Conservation (phyloP, 345 rosid genomes). For the Lepidium didymum region DNA sequence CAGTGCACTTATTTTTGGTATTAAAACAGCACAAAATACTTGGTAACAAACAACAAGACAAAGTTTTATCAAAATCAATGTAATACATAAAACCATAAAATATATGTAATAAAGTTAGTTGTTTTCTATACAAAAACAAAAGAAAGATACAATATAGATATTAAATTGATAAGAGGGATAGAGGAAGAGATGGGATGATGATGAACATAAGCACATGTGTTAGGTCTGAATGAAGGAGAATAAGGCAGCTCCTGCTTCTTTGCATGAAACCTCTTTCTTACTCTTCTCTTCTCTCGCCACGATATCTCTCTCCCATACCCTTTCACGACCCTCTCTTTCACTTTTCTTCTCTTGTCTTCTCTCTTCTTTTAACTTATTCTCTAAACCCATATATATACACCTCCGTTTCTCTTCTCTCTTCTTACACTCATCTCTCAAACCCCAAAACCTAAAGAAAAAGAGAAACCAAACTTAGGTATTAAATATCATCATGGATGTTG, state of each 20-base stretch:
- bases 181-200: conserved; percentile 6
- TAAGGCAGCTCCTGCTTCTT: conserved; percentile 33
- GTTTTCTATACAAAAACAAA: not conserved
- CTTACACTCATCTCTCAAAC: not conserved
- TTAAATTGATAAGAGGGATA: conserved; percentile 14
- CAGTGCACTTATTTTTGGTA: not conserved
- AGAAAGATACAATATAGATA: too few relatives aligned
- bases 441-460: not conserved
- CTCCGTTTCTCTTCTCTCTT: not conserved
- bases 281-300: conserved; percentile 29
- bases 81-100: too few relatives aligned
- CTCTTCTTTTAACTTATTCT: conserved; percentile 20
- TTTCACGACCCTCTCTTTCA: not conserved
- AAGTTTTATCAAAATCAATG: not conserved
- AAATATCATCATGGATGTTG: conserved; percentile 21
- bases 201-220: conserved; percentile 26
- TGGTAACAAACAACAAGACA: not conserved
- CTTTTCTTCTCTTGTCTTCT: conserved; percentile 18
- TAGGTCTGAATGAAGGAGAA: conserved; percentile 26
- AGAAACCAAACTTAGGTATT: not conserved
- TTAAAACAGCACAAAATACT: not conserved
- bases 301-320: conserved; percentile 24
- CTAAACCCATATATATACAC: conserved; percentile 18
- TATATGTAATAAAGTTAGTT: not conserved
- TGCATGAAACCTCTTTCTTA: conserved; percentile 26